Percentiles rank a stretch among this genome's conserved stretches.
These are phyloP conservation scores for Wilhelminamyces savonicus DNA, from an alignment of 805 yeast genomes.

Conservation along the genomic window DNA sequence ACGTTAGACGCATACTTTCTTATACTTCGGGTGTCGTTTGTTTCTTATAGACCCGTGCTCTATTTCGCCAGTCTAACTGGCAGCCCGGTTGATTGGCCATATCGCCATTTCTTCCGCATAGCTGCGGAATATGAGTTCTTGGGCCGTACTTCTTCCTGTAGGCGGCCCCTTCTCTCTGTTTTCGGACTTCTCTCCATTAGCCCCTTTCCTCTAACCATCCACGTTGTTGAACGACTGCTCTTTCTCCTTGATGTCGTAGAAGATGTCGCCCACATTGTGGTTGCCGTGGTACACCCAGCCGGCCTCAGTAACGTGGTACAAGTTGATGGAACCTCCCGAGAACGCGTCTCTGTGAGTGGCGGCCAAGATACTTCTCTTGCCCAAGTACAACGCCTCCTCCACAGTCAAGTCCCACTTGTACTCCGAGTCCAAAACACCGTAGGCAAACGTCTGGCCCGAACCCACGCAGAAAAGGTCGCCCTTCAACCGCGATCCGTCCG, in stretches of 20 bases:
- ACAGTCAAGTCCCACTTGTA: slow-evolving; percentile 87
- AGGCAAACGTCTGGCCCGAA: slow-evolving; percentile 98
- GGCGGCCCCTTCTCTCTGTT: no score
- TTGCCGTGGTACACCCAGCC: slow-evolving; percentile 98
- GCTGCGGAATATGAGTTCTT: no score
- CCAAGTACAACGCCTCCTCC: slow-evolving; percentile 90
- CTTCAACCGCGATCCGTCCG: slow-evolving; percentile 91
- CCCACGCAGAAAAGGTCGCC: slow-evolving; percentile 97
- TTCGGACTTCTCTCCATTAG: no score
- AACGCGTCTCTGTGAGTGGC: slow-evolving; percentile 98
- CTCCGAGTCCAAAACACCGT: slow-evolving; percentile 93
- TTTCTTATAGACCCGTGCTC: no score
- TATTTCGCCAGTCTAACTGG: no score
- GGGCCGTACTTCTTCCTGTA: no score
- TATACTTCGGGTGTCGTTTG: no score
- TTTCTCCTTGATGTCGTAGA: slow-evolving; percentile 85
- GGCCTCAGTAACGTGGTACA: slow-evolving; percentile 85
- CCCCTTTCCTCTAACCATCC: slow-evolving; percentile 29
- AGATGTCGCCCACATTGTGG: slow-evolving; percentile 81
- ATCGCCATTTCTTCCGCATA: no score
- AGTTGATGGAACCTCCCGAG: slow-evolving; percentile 93
- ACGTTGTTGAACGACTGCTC: slow-evolving; percentile 90
- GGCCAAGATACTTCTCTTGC: slow-evolving; percentile 92
- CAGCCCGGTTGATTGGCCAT: no score
- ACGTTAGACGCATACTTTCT: no score